phyloP scores from a whole-genome alignment of 75 land plant genomes.

The Larix kaempferi region DNA sequence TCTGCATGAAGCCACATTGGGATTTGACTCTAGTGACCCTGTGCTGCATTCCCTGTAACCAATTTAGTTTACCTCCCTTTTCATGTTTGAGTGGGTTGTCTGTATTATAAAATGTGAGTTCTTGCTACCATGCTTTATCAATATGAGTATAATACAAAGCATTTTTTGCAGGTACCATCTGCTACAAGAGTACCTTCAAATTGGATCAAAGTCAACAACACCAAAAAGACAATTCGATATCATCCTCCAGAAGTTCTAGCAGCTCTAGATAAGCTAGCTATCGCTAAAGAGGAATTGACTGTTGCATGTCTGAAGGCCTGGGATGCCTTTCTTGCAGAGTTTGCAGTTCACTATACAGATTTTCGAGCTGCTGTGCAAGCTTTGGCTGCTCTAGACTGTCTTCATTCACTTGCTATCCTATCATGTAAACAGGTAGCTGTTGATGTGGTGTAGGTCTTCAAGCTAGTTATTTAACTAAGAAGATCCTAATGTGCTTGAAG shows the following conservation, averaged over 20 bases:
- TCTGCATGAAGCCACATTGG: not conserved
- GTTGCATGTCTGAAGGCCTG: slow-evolving; percentile 64
- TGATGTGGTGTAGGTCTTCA: not conserved
- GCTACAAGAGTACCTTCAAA: slow-evolving; percentile 65
- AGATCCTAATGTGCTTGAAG: not conserved
- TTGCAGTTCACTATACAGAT: slow-evolving; percentile 62
- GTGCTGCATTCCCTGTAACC: not conserved
- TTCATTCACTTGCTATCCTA: slow-evolving; percentile 87
- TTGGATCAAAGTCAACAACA: slow-evolving; percentile 90
- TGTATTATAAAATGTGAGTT: not conserved
- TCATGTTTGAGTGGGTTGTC: not conserved
- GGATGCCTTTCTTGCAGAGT: slow-evolving; percentile 67
- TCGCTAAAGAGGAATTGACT: slow-evolving; percentile 83
- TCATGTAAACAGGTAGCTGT: slow-evolving; percentile 65
- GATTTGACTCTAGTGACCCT: not conserved
- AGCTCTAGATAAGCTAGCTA: slow-evolving; percentile 65
- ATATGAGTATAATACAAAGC: not conserved
- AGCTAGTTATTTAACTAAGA: not conserved
- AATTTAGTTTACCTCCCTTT: not conserved
- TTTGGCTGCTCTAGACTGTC: slow-evolving; percentile 88
- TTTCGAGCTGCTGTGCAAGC: slow-evolving; percentile 94
- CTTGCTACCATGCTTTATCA: not conserved
- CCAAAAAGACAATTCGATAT: slow-evolving; percentile 79
- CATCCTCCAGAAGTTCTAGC: slow-evolving; percentile 90
- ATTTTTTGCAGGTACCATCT: slow-evolving; percentile 54